Conservation (phyloP, 2,329 filamentous ascomycete genomes). For the Aspergillus aculeatus region DNA sequence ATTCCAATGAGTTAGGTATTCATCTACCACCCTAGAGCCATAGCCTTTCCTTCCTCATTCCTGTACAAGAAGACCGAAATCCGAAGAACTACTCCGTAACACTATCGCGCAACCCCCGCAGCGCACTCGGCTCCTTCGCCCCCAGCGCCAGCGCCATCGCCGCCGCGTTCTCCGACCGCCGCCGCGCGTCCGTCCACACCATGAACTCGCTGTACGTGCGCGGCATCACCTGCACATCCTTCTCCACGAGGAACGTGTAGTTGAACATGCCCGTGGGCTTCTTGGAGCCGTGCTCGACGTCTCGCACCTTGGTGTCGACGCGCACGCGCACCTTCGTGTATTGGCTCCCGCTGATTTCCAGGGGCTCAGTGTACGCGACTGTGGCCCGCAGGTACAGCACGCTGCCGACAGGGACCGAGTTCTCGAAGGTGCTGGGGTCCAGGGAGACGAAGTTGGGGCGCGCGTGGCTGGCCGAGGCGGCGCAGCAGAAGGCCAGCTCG, state of each 20-base stretch:
- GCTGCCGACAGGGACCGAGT: constrained; percentile 71
- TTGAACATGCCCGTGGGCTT: constrained; percentile 73
- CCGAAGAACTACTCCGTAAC: constrained; percentile 35
- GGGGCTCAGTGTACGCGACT: constrained; percentile 68
- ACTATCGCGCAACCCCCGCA: constrained; percentile 37
- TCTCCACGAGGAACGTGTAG: constrained; percentile 68
- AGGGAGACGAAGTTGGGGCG: constrained; percentile 70
- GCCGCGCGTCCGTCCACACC: constrained; percentile 62
- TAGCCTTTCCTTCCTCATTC: too few species aligned
- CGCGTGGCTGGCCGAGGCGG: constrained; percentile 67
- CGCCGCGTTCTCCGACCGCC: constrained; percentile 55
- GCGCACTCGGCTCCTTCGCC: constrained; percentile 33
- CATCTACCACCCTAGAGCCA: too few species aligned
- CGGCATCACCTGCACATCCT: constrained; percentile 65
- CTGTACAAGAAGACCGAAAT: too few species aligned
- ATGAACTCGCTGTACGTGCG: constrained; percentile 63
- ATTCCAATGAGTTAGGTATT: too few species aligned
- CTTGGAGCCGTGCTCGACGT: constrained; percentile 67
- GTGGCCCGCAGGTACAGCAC: constrained; percentile 72
- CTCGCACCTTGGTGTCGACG: constrained; percentile 69
- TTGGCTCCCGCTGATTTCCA: constrained; percentile 13
- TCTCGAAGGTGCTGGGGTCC: constrained; percentile 72
- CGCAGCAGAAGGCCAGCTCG: constrained; percentile 73
- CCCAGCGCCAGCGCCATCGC: constrained; percentile 34
- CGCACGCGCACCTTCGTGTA: constrained; percentile 68